Evolutionary conservation across 192 early-diverging fungal genomes (phyloP).

Genomic region (Backusella circina): DNA sequence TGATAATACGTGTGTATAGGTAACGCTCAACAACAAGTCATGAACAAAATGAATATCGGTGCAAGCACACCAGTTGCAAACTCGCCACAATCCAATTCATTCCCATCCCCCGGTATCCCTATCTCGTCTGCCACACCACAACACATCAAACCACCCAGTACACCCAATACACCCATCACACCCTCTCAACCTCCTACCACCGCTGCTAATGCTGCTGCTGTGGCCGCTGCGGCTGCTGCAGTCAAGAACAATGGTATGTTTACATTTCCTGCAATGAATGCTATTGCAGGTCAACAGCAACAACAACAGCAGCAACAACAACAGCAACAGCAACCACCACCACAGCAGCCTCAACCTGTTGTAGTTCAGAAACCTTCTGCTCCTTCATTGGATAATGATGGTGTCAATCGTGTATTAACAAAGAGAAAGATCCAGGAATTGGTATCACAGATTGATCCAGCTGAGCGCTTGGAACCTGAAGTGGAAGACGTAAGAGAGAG

Average conservation of each 20-base stretch:
- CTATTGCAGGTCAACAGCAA: constrained; percentile 14
- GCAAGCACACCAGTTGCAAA: neutral
- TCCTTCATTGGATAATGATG: constrained; percentile 22
- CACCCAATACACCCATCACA: constrained; percentile 7
- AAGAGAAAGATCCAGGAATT: constrained; percentile 85
- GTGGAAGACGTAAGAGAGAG: constrained; percentile 68
- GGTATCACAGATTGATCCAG: constrained; percentile 79
- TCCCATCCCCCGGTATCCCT: neutral
- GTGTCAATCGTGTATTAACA: constrained; percentile 44
- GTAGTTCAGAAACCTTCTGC: neutral
- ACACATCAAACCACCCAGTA: neutral
- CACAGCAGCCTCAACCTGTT: constrained; percentile 6
- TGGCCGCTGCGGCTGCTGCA: neutral
- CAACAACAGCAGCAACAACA: constrained; percentile 32
- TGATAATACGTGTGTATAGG: neutral
- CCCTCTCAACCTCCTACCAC: neutral
- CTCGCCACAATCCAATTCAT: constrained; percentile 7
- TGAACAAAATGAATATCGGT: neutral
- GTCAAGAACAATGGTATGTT: constrained; percentile 1
- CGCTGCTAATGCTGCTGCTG: neutral
- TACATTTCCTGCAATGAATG: neutral
- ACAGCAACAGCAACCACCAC: constrained; percentile 27
- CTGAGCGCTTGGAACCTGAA: constrained; percentile 72
- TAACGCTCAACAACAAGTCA: constrained; percentile 2
- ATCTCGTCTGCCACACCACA: neutral